Base-by-base conservation (phyloP, 371 early-diverging fungal genomes). In the Vairimorpha necatrix region DNA sequence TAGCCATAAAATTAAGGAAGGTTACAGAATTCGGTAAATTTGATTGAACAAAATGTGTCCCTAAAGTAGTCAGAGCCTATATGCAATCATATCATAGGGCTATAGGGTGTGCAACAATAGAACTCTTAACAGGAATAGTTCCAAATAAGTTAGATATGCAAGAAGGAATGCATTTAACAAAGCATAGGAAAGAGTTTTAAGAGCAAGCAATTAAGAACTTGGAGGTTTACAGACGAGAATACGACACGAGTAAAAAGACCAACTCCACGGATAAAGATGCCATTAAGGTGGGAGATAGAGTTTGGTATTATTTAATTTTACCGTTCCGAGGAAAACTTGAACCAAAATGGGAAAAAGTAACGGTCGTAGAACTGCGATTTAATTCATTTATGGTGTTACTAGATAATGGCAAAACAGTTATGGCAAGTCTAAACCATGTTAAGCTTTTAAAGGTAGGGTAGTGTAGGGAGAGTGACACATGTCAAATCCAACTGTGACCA, bases 1-100 rank as follows among this genome's bases (percentile, higher is more conserved):
- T 63, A 38, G 22, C 42, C n/a, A 24, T 18, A 6, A 63, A 63
- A 38, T 39, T 63, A 33, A 71, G 34, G 65, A 71, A 71, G 22
- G 28, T 71, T 26, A 28, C 61, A 3, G 56, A 71, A 28, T 71
- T 32, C 7, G 60, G 71, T 2, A 46, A 63, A n/a, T 47, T 28
- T 33, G 63, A 63, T 32, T 63, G 71, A 62, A 62, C 6, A 13
- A 2, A 13, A 3, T 58, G 56, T 30, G 7, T 71, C 1, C 3
- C 24, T 16, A 63, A 58, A 14, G 22, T 62, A 28, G n/a, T 4
- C 4, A 56, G 3, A 6, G 30, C 2, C 4, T 46, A 30, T 28
- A 63, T 26, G 13, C 7, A 22, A 1, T 62, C 60, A 20, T 67
- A 32, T 42, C 58, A 71, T 34, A 2, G 71, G 36, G 71, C 66